phyloP scores from a whole-genome alignment of 208 protist genomes.

The Cochliopodium minus region DNA sequence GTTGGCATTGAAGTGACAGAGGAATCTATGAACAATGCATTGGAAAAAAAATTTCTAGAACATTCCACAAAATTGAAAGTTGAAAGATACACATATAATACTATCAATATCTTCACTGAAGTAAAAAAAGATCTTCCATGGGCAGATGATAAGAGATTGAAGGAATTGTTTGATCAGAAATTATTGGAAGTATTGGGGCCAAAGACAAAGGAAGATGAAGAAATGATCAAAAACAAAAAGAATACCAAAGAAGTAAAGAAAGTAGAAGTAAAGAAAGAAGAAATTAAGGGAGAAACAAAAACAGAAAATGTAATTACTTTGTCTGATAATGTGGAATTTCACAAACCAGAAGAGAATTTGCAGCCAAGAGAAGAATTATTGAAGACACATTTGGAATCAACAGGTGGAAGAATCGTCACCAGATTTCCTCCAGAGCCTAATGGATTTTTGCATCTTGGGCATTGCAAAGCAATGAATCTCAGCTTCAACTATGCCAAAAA shows the following conservation, averaged over 20 bases:
- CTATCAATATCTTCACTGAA: background rate
- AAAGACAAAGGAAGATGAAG: background rate
- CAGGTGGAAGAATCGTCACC: constrained; percentile 20
- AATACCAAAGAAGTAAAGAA: background rate
- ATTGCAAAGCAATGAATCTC: constrained; percentile 97
- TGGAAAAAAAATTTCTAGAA: background rate
- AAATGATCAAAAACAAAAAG: background rate
- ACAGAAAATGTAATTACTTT: constrained; percentile 8
- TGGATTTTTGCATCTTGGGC: constrained; percentile 95
- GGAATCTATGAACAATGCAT: background rate
- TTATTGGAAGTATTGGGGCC: background rate
- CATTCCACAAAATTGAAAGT: background rate
- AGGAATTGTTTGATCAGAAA: constrained; percentile 5
- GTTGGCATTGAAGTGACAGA: background rate
- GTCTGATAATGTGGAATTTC: constrained; percentile 30
- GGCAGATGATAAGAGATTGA: background rate
- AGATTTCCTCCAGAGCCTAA: constrained; percentile 86
- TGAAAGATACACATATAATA: background rate
- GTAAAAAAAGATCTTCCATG: background rate
- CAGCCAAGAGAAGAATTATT: constrained; percentile 5
- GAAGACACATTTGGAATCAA: constrained; percentile 1
- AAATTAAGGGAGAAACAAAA: background rate
- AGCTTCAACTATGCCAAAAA: constrained; percentile 87
- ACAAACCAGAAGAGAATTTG: background rate
- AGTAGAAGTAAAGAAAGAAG: background rate